Conservation (phyloP, 139 green algal genomes). For the Astrephomene gubernaculifera region DNA sequence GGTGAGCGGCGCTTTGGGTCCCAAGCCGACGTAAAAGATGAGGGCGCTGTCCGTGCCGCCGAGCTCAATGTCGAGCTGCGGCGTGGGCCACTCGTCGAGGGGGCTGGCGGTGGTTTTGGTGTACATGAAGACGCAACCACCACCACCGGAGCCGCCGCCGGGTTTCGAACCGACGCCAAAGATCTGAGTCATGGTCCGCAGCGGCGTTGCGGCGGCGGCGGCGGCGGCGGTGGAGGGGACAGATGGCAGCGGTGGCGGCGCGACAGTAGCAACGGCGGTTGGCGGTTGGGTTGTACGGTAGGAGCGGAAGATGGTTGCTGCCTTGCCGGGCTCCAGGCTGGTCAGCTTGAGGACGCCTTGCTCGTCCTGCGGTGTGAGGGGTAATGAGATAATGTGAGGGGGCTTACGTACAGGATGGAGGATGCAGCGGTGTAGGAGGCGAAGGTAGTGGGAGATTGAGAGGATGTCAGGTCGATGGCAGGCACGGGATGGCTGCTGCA, state of each 20-base stretch:
- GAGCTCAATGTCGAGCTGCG: constrained; percentile 21
- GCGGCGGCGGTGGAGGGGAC: neutral
- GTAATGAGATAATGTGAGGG: neutral
- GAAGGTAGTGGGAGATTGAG: neutral
- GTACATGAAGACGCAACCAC: neutral
- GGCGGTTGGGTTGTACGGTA: neutral
- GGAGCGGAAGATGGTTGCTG: constrained; percentile 15
- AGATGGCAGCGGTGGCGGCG: neutral
- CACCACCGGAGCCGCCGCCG: no score
- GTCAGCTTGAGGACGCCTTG: neutral
- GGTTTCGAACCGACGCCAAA: neutral
- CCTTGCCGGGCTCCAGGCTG: neutral
- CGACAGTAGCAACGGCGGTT: neutral
- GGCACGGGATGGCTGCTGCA: neutral
- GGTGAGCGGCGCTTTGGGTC: neutral
- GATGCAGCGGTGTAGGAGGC: no score
- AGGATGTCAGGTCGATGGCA: neutral
- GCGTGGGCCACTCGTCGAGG: constrained; percentile 18
- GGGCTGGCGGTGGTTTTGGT: constrained; percentile 19
- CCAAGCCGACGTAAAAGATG: neutral
- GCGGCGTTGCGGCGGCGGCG: neutral
- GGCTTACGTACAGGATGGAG: no score
- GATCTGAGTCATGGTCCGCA: constrained; percentile 14
- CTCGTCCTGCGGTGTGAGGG: neutral
- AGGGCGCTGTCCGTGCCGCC: neutral